These are phyloP conservation scores for Fusarium citri DNA, from an alignment of 2,329 filamentous ascomycete genomes.

Conservation along the genomic window DNA sequence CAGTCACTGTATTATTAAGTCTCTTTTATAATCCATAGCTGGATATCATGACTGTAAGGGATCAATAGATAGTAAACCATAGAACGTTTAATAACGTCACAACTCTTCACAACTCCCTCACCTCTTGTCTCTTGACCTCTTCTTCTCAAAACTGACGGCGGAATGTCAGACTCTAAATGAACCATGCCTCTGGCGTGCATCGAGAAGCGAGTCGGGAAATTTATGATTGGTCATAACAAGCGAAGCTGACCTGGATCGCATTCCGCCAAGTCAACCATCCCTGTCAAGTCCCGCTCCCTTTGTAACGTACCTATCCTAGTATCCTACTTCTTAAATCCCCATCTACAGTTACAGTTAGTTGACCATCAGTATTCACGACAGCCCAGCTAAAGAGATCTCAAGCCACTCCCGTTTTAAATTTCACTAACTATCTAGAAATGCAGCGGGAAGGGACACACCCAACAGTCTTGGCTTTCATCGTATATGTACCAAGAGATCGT, in stretches of 20 bases:
- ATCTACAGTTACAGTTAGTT: not conserved
- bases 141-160: constrained; percentile 5
- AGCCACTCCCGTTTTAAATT: constrained; percentile 26
- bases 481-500: not conserved
- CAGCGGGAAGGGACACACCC: not conserved
- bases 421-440: not conserved
- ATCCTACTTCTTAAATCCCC: not conserved
- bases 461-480: constrained; percentile 12
- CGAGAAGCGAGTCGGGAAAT: constrained; percentile 48
- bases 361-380: not conserved
- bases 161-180: constrained; percentile 32
- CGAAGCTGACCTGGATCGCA: constrained; percentile 42
- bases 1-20: not conserved
- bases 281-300: constrained; percentile 7
- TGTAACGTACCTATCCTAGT: not conserved
- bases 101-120: not conserved
- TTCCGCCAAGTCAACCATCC: constrained; percentile 39
- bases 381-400: not conserved
- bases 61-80: too few species aligned
- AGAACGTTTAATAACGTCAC: too few species aligned
- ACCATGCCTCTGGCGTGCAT: constrained; percentile 42
- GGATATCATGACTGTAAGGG: too few species aligned
- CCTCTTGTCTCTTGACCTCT: not conserved
- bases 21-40: not conserved
- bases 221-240: constrained; percentile 47